These are phyloP conservation scores for Ogataea salicorniae DNA, from an alignment of 805 yeast species.

Conservation along the genomic window DNA sequence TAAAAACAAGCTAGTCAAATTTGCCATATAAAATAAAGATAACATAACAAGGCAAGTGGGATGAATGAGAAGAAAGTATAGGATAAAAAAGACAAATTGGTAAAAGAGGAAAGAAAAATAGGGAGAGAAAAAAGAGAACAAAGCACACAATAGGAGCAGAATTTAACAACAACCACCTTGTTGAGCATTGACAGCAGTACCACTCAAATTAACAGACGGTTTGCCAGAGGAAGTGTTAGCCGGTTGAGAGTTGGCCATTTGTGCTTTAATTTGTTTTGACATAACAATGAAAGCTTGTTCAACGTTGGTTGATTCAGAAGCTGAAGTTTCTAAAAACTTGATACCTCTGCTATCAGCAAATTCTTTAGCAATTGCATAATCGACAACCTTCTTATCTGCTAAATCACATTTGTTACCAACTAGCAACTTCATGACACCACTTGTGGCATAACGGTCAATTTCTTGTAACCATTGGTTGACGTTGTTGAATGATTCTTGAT, in stretches of 20 bases:
- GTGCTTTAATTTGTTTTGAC: conserved; percentile 97
- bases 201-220: conserved; percentile 67
- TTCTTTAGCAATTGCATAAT: conserved; percentile 93
- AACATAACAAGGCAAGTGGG: neutral
- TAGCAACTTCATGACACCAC: conserved; percentile 90
- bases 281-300: conserved; percentile 98
- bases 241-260: conserved; percentile 68
- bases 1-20: neutral
- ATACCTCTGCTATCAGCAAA: conserved; percentile 93
- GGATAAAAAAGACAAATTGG: neutral
- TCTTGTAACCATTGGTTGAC: conserved; percentile 99
- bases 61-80: neutral
- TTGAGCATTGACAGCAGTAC: conserved; percentile 49
- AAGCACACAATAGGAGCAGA: neutral
- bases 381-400: conserved; percentile 90
- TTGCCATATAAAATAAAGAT: neutral
- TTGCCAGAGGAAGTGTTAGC: conserved; percentile 39
- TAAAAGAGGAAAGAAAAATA: conserved; percentile 1
- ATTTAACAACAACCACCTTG: conserved; percentile 45
- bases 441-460: conserved; percentile 96
- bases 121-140: neutral
- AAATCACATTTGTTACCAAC: conserved; percentile 97
- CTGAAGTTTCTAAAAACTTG: conserved; percentile 95
- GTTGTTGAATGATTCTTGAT: conserved; percentile 92
- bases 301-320: conserved; percentile 90